Base-by-base conservation (phyloP, 495 filamentous ascomycete genomes). In the Penicillium parvum region DNA sequence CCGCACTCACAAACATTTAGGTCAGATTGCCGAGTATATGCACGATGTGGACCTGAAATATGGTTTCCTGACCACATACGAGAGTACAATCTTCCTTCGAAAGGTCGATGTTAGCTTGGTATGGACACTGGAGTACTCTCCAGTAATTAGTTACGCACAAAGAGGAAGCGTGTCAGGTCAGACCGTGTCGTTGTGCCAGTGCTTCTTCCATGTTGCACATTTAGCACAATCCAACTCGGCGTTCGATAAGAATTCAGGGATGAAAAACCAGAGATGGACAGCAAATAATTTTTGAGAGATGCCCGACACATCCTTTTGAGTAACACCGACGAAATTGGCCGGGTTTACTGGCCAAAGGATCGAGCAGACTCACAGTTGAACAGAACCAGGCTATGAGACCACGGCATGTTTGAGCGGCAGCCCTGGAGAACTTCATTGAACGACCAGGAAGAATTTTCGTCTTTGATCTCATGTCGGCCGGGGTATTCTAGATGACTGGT, bases 41-140 rank as follows among this genome's bases (percentile, higher is more conserved):
- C 16, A 22, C 14, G 11, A 37, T 21, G 14, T 10, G 11, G 1
- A 21, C 21, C 18, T 37, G n/a, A 37, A 37, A 14, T 37, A 37
- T 25, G 20, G 35, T 19, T 37, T 37, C 20, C 15, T 37, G 35
- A 37, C 35, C 10, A 37, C 20, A 21, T 25, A 37, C 20, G 21
- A 25, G 19, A 11, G 25, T 14, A 37, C 35, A 10, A 27, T 39
- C 8, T 39, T 39, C 17, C 36, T 39, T 25, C 36, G 36, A 26
- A 39, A 39, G 22, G 22, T 9, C 4, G 36, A 39, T n/a, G 22
- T 39, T 15, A 16, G 22, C 27, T 23, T 21, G 2, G 36, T 16
- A n/a, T 39, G 21, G 36, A 23, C 12, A 16, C 36, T 39, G 23
- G 36, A 39, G 36, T 39, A 25, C 19, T 39, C 36, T 27, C 36